A percentile compares a stretch with the other conserved stretches of the same genome.
Evolutionary conservation across 495 filamentous ascomycete genomes (phyloP).

Genomic region (Daldinia vernicosa): DNA sequence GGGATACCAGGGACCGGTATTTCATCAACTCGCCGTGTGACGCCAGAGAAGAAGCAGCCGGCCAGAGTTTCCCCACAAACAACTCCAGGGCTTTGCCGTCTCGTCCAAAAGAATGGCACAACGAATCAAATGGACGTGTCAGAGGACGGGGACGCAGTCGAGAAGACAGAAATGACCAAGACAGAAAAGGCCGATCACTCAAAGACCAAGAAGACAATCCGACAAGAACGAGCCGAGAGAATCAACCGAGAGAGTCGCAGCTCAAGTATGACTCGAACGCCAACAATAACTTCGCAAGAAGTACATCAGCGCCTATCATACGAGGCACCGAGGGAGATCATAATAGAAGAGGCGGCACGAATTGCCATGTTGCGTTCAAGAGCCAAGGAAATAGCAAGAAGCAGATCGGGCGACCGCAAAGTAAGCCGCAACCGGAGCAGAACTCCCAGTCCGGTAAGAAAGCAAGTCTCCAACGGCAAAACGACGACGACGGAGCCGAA

Average conservation of each 20-base stretch:
- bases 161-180: conserved; percentile 8
- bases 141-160: conserved; percentile 1
- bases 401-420: conserved; percentile 25
- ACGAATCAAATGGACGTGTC: neutral
- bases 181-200: neutral
- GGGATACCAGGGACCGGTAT: conserved; percentile 41
- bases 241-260: conserved; percentile 7
- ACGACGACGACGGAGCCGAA: conserved; percentile 14
- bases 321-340: conserved; percentile 19
- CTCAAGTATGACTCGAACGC: neutral
- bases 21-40: conserved; percentile 29
- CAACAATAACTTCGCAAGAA: conserved; percentile 7
- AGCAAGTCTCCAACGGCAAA: conserved; percentile 11
- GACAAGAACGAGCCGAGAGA: conserved; percentile 6
- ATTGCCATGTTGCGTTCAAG: conserved; percentile 37
- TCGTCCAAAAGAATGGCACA: conserved; percentile 24
- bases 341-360: conserved; percentile 33
- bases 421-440: conserved; percentile 14
- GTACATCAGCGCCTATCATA: conserved; percentile 9
- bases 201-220: conserved; percentile 5
- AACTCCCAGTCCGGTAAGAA: conserved; percentile 30
- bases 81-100: conserved; percentile 16
- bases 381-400: conserved; percentile 28
- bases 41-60: conserved; percentile 23
- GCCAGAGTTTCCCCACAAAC: conserved; percentile 33